Conservation (phyloP, 139 green algal genomes). For the Limnomonas spitsbergensis region DNA sequence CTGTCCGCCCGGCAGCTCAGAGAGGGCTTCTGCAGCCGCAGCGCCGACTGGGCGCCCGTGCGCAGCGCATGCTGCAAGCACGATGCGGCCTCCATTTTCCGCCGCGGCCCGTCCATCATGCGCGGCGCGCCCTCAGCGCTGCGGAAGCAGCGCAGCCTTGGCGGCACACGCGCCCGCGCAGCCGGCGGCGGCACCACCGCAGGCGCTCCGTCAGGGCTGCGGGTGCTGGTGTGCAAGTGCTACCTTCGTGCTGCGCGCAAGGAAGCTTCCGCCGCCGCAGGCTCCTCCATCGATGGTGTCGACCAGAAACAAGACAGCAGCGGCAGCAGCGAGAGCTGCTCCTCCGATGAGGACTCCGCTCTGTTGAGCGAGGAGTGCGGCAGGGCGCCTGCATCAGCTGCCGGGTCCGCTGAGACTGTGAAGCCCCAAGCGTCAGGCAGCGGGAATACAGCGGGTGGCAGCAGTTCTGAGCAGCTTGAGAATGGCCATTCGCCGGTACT, state of each 20-base stretch:
- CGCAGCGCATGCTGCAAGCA: not conserved
- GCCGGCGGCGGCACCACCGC: not conserved
- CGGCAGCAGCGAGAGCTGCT: not conserved
- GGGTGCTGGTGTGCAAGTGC: slow-evolving; percentile 3
- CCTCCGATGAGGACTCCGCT: not conserved
- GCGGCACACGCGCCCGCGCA: not conserved
- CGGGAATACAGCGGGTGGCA: not conserved
- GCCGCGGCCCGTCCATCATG: slow-evolving; percentile 14
- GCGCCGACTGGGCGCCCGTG: slow-evolving; percentile 20
- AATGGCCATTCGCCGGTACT: not conserved
- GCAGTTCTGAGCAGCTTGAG: not conserved
- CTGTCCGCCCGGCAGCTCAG: slow-evolving; percentile 30
- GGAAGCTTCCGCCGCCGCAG: not conserved
- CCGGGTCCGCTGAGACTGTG: not conserved
- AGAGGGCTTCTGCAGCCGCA: slow-evolving; percentile 25
- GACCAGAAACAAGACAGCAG: slow-evolving; percentile 5
- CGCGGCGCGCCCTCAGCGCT: slow-evolving; percentile 1
- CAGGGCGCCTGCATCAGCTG: not conserved
- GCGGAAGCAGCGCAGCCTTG: not conserved
- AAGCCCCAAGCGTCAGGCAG: not conserved
- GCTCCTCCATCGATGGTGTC: not conserved
- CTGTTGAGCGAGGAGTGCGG: not conserved
- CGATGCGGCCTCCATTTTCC: not conserved
- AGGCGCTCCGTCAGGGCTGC: not conserved
- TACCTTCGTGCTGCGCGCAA: not conserved